Conservation (phyloP, 768 basidiomycete species). For the Mrakia frigida region DNA sequence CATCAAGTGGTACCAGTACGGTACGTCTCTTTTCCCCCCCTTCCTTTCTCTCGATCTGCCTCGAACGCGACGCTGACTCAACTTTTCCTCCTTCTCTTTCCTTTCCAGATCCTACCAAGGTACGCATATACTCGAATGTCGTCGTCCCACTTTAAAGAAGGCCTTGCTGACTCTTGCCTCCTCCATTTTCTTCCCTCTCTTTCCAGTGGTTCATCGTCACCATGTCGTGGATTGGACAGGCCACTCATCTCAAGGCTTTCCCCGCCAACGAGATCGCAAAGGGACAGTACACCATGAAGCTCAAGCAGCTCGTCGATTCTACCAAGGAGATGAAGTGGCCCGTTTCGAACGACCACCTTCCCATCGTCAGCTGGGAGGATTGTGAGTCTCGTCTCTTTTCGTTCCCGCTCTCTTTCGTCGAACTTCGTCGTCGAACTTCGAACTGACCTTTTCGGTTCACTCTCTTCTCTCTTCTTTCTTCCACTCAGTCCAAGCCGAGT, state of each 20-base stretch:
- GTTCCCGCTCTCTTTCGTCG: background rate
- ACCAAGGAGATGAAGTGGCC: constrained; percentile 79
- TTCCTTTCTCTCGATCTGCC: constrained; percentile 55
- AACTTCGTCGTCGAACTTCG: background rate
- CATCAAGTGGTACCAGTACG: constrained; percentile 89
- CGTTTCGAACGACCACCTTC: constrained; percentile 64
- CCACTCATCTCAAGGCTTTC: constrained; percentile 75
- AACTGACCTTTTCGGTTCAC: too few species aligned
- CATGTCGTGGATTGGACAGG: constrained; percentile 62
- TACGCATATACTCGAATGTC: too few species aligned
- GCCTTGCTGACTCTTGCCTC: too few species aligned
- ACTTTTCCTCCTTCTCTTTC: background rate
- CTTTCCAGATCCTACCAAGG: constrained; percentile 57
- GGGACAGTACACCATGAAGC: constrained; percentile 88
- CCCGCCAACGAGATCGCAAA: constrained; percentile 85
- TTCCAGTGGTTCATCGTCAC: constrained; percentile 68
- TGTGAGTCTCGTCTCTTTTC: constrained; percentile 51
- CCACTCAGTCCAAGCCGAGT: constrained; percentile 59
- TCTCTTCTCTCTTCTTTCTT: background rate
- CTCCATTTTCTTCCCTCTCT: too few species aligned
- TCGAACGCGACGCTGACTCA: background rate
- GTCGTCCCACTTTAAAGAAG: too few species aligned
- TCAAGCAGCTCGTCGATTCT: constrained; percentile 74
- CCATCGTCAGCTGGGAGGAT: constrained; percentile 78
- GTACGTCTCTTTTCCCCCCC: constrained; percentile 55